Evolutionary conservation across 345 rosid species (phyloP).

Genomic region (Citrus maxima): DNA sequence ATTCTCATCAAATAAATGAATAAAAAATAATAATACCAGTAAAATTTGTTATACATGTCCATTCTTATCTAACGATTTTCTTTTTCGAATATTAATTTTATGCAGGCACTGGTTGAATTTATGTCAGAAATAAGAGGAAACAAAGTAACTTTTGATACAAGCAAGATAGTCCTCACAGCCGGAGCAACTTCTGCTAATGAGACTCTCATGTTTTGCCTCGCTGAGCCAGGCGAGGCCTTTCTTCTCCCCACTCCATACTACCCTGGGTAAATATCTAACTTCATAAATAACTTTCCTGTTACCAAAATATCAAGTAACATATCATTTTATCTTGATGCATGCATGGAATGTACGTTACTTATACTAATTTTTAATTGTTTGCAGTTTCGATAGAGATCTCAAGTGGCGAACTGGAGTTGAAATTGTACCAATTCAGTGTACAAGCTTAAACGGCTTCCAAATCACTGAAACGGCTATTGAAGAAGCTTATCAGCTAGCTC

Average conservation of each 20-base stretch:
- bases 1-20: not conserved
- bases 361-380: constrained; percentile 19
- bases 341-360: constrained; percentile 21
- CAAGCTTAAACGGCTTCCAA: constrained; percentile 57
- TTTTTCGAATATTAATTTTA: not conserved
- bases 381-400: constrained; percentile 75
- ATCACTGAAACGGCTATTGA: constrained; percentile 57
- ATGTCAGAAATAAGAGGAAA: constrained; percentile 87
- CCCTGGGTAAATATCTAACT: constrained; percentile 55
- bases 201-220: constrained; percentile 72
- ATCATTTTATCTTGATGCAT: not conserved
- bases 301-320: constrained; percentile 19
- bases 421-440: constrained; percentile 55
- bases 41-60: not conserved
- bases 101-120: constrained; percentile 69
- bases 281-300: constrained; percentile 16
- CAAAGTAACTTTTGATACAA: constrained; percentile 56
- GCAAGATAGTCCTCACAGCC: constrained; percentile 62
- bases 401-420: constrained; percentile 67
- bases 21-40: not conserved
- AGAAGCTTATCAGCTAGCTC: constrained; percentile 63
- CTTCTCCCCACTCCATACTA: constrained; percentile 84
- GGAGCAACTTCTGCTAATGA: constrained; percentile 89
- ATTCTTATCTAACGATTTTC: constrained; percentile 3
- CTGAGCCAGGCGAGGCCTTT: constrained; percentile 73